phyloP scores from a whole-genome alignment of 2,329 filamentous ascomycete genomes.

The Teratosphaeria destructans region DNA sequence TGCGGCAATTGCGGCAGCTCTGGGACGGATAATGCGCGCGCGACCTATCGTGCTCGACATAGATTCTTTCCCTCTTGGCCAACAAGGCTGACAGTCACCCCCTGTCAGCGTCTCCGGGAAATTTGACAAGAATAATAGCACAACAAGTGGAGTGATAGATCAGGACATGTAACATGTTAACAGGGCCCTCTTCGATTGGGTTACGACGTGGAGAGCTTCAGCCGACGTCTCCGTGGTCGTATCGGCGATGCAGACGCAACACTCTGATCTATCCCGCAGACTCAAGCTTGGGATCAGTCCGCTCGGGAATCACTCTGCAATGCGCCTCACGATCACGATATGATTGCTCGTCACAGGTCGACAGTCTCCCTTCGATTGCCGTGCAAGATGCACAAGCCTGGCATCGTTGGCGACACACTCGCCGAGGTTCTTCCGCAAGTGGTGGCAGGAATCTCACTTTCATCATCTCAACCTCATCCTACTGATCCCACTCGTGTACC shows the following conservation, averaged over 20 bases:
- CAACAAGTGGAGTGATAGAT: background rate
- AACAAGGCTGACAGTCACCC: background rate
- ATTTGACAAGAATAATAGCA: background rate
- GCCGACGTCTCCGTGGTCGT: too few species aligned
- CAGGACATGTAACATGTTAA: too few species aligned
- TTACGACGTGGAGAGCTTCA: too few species aligned
- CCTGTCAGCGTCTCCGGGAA: background rate
- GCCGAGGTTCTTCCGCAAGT: conserved; percentile 32
- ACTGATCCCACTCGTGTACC: conserved; percentile 34
- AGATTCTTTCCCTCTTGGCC: background rate
- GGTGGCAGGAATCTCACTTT: conserved; percentile 34
- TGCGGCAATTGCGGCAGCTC: background rate
- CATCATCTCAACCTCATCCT: conserved; percentile 18
- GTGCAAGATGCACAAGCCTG: conserved; percentile 16
- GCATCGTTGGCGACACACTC: conserved; percentile 21
- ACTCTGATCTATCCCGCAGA: too few species aligned
- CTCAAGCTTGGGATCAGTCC: too few species aligned
- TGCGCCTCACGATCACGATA: too few species aligned
- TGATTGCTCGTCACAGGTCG: background rate
- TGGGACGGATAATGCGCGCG: too few species aligned
- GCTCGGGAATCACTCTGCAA: too few species aligned
- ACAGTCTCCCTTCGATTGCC: background rate
- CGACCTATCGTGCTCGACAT: background rate
- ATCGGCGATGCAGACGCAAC: too few species aligned
- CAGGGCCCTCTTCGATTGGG: too few species aligned